Base-by-base conservation (phyloP, 495 filamentous ascomycete species). In the Aspergillus leporis region DNA sequence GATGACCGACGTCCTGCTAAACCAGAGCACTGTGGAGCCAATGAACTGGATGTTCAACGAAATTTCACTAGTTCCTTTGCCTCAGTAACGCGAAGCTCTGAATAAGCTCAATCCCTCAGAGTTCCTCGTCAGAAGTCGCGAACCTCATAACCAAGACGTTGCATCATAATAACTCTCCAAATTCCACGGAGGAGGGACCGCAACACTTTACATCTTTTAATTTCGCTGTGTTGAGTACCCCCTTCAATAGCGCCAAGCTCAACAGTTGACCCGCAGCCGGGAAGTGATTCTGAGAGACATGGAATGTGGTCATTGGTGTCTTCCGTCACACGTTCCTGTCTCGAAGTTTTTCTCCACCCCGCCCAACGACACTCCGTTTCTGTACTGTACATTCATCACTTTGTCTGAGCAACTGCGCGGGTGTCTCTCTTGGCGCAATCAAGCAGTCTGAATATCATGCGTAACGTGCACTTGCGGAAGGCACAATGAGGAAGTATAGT, bases 351-450 rank as follows among this genome's bases (percentile, higher is more conserved):
- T 36, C 34, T 45, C 30, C 84, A 83, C 90, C 64, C 93, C 89
- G 10, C 85, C 96, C 56, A 91, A 96, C 68, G 93, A 92, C 66
- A 92, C 91, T 78, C 92, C 92, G 0, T 92, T 97, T 69, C 87
- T 96, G 68, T 96, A 95, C 25, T 6, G 6, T 28, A 6, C 74
- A 85, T 96, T 71, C 90, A 96, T 73, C 91, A 94, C 65, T 92
- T 88, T 4, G 89, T 96, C 62, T 75, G 16, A 21, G 1, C 9
- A 45, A 10, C 5, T 21, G 41, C 19, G 41, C 41, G 41, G 3
- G 18, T 7, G 9, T 12, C 10, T 10, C 7, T 9, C 38, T 43
- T 43, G 38, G 38, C 38, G 14, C 5, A 18, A 18, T 5, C 31
- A 32, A 10, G 5, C 10, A 10, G 5, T 10, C 10, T 5, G 31